Evolutionary conservation across 345 rosid species (phyloP).

Genomic region (Salix dunnii): DNA sequence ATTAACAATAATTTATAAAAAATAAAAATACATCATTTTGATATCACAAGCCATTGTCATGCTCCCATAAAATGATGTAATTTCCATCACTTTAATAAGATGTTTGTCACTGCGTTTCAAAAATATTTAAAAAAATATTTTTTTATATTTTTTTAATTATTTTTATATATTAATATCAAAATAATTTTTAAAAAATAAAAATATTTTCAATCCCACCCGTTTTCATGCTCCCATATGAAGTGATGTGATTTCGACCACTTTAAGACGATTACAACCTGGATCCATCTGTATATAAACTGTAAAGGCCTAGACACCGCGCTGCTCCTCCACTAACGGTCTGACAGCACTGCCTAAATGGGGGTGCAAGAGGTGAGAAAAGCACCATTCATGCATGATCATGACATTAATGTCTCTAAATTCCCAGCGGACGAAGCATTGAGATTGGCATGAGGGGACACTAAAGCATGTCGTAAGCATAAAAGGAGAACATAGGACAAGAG

Average conservation of each 20-base stretch:
- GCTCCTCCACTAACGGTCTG: slow-evolving; percentile 4
- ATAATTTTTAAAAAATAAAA: too few species aligned
- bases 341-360: neutral
- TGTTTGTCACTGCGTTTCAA: rapidly evolving
- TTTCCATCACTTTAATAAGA: too few species aligned
- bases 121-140: too few species aligned
- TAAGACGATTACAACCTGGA: neutral
- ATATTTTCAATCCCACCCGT: too few species aligned
- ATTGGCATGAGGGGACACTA: neutral
- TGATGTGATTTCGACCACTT: neutral
- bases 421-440: neutral
- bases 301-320: neutral
- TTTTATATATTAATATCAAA: too few species aligned
- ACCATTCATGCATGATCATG: neutral
- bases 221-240: slow-evolving; percentile 13
- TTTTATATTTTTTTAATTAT: too few species aligned
- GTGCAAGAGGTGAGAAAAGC: neutral
- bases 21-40: too few species aligned
- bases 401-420: slow-evolving; percentile 11
- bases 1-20: too few species aligned
- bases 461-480: neutral
- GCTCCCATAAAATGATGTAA: too few species aligned
- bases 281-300: neutral
- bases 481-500: too few species aligned
- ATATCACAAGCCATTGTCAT: too few species aligned